Evolutionary conservation across 352 stramenopile genomes (phyloP), one percentile per base, ranked within the genome.

Genomic region (Phytophthora sojae): DNA sequence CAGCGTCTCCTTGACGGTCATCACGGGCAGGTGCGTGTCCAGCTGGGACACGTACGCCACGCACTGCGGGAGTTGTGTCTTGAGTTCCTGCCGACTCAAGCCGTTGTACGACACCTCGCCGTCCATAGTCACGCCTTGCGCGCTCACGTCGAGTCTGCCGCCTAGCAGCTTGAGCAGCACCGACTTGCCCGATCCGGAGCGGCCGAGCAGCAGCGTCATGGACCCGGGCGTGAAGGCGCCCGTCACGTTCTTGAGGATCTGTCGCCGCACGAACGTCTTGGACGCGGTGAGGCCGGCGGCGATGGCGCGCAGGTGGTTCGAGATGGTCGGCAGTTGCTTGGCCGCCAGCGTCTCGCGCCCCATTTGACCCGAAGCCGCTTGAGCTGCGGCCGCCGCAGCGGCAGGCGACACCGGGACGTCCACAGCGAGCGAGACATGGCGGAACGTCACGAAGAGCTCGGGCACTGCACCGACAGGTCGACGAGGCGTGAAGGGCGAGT

Each of bases 1-100:
- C 44, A 98, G 86, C 25, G 96, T 99, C 73, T 99, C 95, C 58
- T 93, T 79, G 1, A 99, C 96, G 1, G 93, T 98, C 53, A 98
- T 76, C 8, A 86, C 76, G 1, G 94, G 73, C 23, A 89, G 71
- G 81, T 98, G 95, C 2, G 67, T 70, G 75, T 98, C 95, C 57
- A 86, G 75, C 64, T 89, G 81, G 0, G 67, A 64, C 4, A 88
- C 75, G 60, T 83, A 86, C 6, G 81, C 57, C 25, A 85, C 76
- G 37, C 80, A 81, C 29, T 89, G 77, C 21, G 81, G 75, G 8
- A 89, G 71, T 29, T 76, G 73, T 11, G 62, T 7, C 26, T 61
- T 64, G 0, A 89, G 29, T 11, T 86, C 64, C 11, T 69, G 29
- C 14, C 62, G 63, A 37, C 51, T 52, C 15, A 83, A 55, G 4